Base-by-base conservation (phyloP, 768 basidiomycete species). In the Chalciporus pseudorubinellus region DNA sequence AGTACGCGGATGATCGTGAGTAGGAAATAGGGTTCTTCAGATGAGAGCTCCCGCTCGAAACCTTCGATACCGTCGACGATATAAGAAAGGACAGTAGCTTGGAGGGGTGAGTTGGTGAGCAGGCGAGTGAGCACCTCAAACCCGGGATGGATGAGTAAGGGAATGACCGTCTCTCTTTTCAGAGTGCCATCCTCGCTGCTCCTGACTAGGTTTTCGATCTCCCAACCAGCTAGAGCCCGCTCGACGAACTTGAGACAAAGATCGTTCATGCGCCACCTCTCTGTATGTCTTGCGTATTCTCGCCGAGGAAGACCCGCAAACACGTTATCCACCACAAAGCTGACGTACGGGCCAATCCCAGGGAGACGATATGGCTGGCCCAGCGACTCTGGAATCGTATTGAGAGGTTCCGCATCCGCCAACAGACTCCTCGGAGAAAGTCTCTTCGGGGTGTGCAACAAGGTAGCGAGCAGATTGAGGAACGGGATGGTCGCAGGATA, bases 401-500 rank as follows among this genome's bases (percentile, higher is more conserved):
- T 83, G 44, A 84, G 67, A 1, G 85, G 70, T 44, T 83, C 83
- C 7, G 76, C 69, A 46, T 87, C 84, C 29, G 77, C 63, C 14
- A 86, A 68, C 12, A 81, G 77, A 52, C 81, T 84, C 49, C 79
- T 78, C 33, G 85, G 64, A 0, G 85, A 77, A 14, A 87, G 69
- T 40, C 85, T 79, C 66, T 90, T 90, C 1, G 89, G 83, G 0
- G 89, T 87, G 62, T 93, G 92, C 22, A 98, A 77, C 51, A 98
- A 79, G 0, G 90, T 85, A 59, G 80, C 79, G 52, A 98, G 81
- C 40, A 98, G 79, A 50, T 81, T 79, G 45, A 98, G 71, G 73
- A 98, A 95, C 0, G 95, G 86, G 19, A 91, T 85, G 0, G 95
- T 95, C 8, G 91, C 81, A 0, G 95, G 93, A 68, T 95, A 98